Base-by-base conservation (phyloP, 2,329 filamentous ascomycete genomes). In the Ilyonectria mors-panacis region DNA sequence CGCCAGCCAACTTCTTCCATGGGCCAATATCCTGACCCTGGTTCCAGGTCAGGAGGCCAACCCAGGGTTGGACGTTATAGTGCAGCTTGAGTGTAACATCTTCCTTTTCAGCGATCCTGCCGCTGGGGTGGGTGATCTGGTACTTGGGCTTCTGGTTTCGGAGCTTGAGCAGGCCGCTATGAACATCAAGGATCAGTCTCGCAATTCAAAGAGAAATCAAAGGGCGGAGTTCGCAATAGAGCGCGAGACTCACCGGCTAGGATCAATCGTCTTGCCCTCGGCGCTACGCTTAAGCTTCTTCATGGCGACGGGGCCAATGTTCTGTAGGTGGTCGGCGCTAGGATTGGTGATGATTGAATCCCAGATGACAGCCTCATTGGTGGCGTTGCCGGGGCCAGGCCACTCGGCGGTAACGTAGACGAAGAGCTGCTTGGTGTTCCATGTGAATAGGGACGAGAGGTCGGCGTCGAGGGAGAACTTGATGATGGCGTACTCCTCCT, bases 401-500 rank as follows among this genome's bases (percentile, higher is more conserved):
- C 90, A 92, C 75, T 91, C 91, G 61, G 95, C 95, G 62, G 94
- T 95, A 66, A 99, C 91, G 85, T 97, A 99, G 80, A 98, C 91
- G 83, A 98, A 99, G 77, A 99, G 85, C 83, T 98, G 94, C 82
- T 99, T 99, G 21, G 97, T 99, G 87, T 99, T 99, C 96, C 95
- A 99, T 78, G 93, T 97, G 88, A 98, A 98, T 75, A 99, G 93
- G 48, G 92, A 92, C 67, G 91, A 92, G 67, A 99, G 89, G 83
- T 99, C 95, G 59, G 95, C 93, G 77, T 97, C 93, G 66, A 99
- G 88, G 77, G 95, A 93, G 86, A 99, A 99, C 80, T 92, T 92
- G 79, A 99, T 92, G 79, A 96, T 91, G 74, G 95, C 96, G 81
- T 98, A 98, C 83, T 99, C 96, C 83, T 98, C 95, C 82, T 93